These are phyloP conservation scores for Fomitopsis betulina DNA, from an alignment of 1,284 basidiomycete genomes.

Conservation along the genomic window DNA sequence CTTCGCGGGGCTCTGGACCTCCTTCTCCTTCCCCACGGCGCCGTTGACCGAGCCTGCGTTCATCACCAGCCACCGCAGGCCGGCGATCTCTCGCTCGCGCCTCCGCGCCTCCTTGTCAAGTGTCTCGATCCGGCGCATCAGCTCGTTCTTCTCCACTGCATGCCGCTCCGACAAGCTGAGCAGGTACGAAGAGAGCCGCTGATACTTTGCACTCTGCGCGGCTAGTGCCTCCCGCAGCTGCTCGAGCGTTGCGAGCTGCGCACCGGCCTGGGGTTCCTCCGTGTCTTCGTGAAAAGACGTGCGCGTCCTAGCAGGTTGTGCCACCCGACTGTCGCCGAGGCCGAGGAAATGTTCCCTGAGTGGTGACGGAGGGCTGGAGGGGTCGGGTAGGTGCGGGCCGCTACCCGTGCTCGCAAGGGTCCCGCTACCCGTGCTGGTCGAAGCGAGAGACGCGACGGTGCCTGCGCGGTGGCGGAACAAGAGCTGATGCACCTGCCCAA, in stretches of 20 bases:
- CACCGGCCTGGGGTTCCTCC: slow-evolving; percentile 10
- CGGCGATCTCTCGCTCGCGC: slow-evolving; percentile 43
- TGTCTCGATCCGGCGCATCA: slow-evolving; percentile 35
- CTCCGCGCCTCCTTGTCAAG: slow-evolving; percentile 38
- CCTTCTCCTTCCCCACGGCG: background rate
- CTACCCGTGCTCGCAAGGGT: background rate
- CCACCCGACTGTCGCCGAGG: background rate
- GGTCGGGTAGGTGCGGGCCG: background rate
- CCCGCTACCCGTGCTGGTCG: background rate
- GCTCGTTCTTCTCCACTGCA: slow-evolving; percentile 36
- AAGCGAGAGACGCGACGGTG: slow-evolving; percentile 1
- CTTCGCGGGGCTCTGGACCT: slow-evolving; percentile 2
- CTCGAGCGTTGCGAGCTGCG: slow-evolving; percentile 13
- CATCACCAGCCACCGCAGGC: slow-evolving; percentile 44
- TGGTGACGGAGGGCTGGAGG: background rate
- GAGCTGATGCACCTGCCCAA: slow-evolving; percentile 6
- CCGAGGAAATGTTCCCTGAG: background rate
- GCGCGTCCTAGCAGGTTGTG: background rate
- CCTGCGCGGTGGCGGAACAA: slow-evolving; percentile 8
- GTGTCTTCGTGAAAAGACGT: slow-evolving; percentile 10
- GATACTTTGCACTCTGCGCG: slow-evolving; percentile 29
- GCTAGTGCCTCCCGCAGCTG: slow-evolving; percentile 30
- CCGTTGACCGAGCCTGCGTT: slow-evolving; percentile 19
- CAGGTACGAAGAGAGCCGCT: slow-evolving; percentile 35
- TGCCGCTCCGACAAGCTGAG: slow-evolving; percentile 38